These are phyloP conservation scores for Septoria petroselini DNA, from an alignment of 2,329 filamentous ascomycete species.

Conservation along the genomic window DNA sequence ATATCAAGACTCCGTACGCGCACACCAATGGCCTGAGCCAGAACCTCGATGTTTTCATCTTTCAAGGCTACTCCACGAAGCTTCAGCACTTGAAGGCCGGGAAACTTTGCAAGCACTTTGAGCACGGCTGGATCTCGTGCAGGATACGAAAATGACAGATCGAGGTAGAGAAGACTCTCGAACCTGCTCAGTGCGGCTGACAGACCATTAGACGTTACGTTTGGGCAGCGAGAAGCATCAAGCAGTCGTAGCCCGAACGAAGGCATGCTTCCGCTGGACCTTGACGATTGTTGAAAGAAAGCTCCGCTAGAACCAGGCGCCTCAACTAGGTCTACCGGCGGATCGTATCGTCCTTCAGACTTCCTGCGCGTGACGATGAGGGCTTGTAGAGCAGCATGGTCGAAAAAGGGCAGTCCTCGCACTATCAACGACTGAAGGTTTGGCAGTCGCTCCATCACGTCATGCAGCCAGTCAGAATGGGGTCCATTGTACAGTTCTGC, in stretches of 20 bases:
- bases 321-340: constrained; percentile 26
- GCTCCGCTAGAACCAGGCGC: constrained; percentile 37
- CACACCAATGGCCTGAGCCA: constrained; percentile 52
- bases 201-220: constrained; percentile 56
- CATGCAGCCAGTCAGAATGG: constrained; percentile 57
- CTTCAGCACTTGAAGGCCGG: constrained; percentile 56
- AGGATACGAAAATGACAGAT: constrained; percentile 51
- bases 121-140: constrained; percentile 44
- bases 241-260: constrained; percentile 54
- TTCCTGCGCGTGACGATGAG: constrained; percentile 38
- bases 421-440: constrained; percentile 59
- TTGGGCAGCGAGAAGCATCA: constrained; percentile 56
- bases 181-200: constrained; percentile 53
- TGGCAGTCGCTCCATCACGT: constrained; percentile 57
- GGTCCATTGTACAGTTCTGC: constrained; percentile 61
- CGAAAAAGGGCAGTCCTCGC: constrained; percentile 59
- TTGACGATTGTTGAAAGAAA: constrained; percentile 23
- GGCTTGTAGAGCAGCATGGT: constrained; percentile 56
- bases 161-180: constrained; percentile 55
- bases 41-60: constrained; percentile 52
- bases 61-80: constrained; percentile 53
- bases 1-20: constrained; percentile 57
- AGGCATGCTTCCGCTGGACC: constrained; percentile 10
- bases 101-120: constrained; percentile 46
- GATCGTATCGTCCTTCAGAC: constrained; percentile 28